Evolutionary conservation across 805 yeast genomes (phyloP), one percentile per base, ranked within the genome.

Genomic region (Saccharomycopsis guyanensis): DNA sequence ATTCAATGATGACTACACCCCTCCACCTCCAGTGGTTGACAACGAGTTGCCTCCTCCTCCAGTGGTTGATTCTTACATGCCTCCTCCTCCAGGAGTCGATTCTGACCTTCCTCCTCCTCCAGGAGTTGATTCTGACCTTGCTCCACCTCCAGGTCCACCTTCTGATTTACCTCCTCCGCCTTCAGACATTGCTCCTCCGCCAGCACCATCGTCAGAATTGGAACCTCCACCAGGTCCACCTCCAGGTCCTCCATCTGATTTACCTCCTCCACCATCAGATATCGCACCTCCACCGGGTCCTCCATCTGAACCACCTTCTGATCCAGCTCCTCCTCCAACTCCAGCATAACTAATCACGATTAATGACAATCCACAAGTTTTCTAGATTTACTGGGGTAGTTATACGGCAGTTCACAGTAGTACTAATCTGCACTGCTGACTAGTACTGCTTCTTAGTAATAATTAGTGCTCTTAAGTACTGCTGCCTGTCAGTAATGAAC

Each of bases 191-290:
- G n/a, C 37, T 47, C 15, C 43, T 41, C 22, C 29, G 29, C 29
- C 29, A 10, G 10, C 29, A 25, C 29, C 29, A 25, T 10, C 29
- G 10, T 7, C 10, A 7, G 29, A 10, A 10, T 25, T 25, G 29
- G 29, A 6, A 10, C 42, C 45, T 5, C 34, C 53, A 2, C 37
- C 47, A 18, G 38, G 32, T 40, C 46, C 32, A 22, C 51, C 35
- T 43, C 34, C 29, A 38, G 35, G 23, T 33, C 37, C 37, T 8
- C 37, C 37, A 15, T 6, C 7, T 15, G 37, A 33, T 15, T 33
- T 33, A 18, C 60, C 65, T 15, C 63, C 65, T 7, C 62, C 60
- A 12, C 37, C 36, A 8, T 56, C 54, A 18, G 50, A 47, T 10
- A 37, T 45, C 4, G 34, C 51, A 3, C 40, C 57, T 29, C 55